Conservation (phyloP, 2,329 filamentous ascomycete species). For the Cercospora sojina region DNA sequence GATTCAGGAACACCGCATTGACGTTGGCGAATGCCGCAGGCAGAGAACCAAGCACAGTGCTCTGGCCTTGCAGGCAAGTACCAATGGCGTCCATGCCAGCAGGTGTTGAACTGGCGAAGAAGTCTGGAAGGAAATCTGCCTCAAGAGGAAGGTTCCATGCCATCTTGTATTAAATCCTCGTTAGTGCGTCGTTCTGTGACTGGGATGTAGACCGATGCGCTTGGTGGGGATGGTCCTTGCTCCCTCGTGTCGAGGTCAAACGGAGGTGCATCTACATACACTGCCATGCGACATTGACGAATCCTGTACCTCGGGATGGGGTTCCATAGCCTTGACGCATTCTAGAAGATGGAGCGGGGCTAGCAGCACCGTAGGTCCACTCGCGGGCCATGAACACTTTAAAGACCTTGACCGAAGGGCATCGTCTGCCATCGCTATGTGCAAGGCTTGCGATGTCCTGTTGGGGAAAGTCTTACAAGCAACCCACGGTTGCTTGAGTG, state of each 20-base stretch:
- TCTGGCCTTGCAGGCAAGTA: constrained; percentile 17
- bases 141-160: constrained; percentile 7
- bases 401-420: neutral
- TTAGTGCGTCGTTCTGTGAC: neutral
- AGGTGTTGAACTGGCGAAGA: constrained; percentile 12
- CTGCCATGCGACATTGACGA: neutral
- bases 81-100: constrained; percentile 10
- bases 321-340: neutral
- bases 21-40: constrained; percentile 20
- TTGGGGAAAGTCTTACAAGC: neutral
- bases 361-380: neutral
- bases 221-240: neutral
- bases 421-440: neutral
- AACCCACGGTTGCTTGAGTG: neutral
- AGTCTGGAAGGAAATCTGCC: constrained; percentile 15
- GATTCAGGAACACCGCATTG: constrained; percentile 22
- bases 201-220: neutral
- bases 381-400: neutral
- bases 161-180: constrained; percentile 7
- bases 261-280: neutral
- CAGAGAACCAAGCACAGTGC: constrained; percentile 17
- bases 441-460: neutral
- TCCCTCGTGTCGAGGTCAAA: neutral
- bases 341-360: neutral
- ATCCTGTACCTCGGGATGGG: neutral